phyloP scores from a whole-genome alignment of 2,329 filamentous ascomycete species.

The Microdochium nivale region DNA sequence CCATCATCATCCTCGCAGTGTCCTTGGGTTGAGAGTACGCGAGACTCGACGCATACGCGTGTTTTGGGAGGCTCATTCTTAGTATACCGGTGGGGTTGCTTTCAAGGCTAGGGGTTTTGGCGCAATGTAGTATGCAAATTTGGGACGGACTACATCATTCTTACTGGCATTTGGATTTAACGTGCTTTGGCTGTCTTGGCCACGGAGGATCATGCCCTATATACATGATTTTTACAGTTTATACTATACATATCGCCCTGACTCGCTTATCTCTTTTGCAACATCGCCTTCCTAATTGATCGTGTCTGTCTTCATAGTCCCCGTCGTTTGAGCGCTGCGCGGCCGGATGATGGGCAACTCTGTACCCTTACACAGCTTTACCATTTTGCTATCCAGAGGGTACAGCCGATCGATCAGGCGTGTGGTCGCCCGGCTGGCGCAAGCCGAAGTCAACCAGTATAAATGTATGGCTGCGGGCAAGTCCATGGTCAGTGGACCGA shows the following conservation, averaged over 20 bases:
- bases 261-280: neutral
- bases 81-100: constrained; percentile 5
- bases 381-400: constrained; percentile 10
- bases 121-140: neutral
- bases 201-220: too few relatives aligned
- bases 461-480: constrained; percentile 32
- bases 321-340: constrained; percentile 1
- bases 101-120: constrained; percentile 12
- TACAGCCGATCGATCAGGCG: constrained; percentile 12
- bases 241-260: neutral
- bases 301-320: neutral
- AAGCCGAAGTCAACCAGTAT: constrained; percentile 31
- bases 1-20: constrained; percentile 82
- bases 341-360: constrained; percentile 11
- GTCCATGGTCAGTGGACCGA: constrained; percentile 27
- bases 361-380: constrained; percentile 10
- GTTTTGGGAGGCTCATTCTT: neutral
- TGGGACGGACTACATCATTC: neutral
- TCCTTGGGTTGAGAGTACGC: constrained; percentile 66
- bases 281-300: neutral
- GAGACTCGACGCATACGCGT: neutral
- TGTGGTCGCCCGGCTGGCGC: constrained; percentile 11
- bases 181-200: too few relatives aligned
- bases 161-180: too few relatives aligned
- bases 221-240: neutral